These are phyloP conservation scores for Protomyces pachydermus DNA, from an alignment of 1,139 yeast genomes.

Conservation along the genomic window DNA sequence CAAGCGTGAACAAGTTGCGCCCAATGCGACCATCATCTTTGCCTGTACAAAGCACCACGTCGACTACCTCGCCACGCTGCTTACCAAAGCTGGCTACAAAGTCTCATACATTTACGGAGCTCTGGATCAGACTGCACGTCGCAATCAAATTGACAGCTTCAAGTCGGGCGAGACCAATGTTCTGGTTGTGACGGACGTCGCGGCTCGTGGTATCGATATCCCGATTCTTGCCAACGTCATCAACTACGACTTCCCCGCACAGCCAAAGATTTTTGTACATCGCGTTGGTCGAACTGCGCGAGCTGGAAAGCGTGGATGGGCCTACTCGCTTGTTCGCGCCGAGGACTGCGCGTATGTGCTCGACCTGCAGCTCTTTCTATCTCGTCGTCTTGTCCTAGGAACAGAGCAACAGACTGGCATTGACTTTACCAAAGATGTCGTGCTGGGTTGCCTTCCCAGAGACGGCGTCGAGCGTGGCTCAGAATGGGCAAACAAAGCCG, in stretches of 20 bases:
- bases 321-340: slow-evolving; percentile 81
- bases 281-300: slow-evolving; percentile 99
- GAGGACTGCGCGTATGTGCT: slow-evolving; percentile 82
- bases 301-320: slow-evolving; percentile 98
- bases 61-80: slow-evolving; percentile 69
- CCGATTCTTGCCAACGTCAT: slow-evolving; percentile 93
- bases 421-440: slow-evolving; percentile 70
- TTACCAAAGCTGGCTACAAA: slow-evolving; percentile 75
- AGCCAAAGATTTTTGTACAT: slow-evolving; percentile 89
- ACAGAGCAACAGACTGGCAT: slow-evolving; percentile 37
- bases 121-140: slow-evolving; percentile 90
- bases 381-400: slow-evolving; percentile 64
- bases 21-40: slow-evolving; percentile 80
- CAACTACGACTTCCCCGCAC: slow-evolving; percentile 83
- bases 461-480: slow-evolving; percentile 60
- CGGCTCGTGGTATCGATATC: slow-evolving; percentile 99
- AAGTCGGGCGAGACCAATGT: slow-evolving; percentile 75
- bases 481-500: slow-evolving; percentile 63
- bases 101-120: slow-evolving; percentile 90
- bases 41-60: slow-evolving; percentile 98
- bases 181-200: slow-evolving; percentile 94
- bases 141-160: slow-evolving; percentile 78
- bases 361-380: slow-evolving; percentile 85
- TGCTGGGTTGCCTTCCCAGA: slow-evolving; percentile 80
- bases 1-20: slow-evolving; percentile 77